Percentiles rank a stretch among this genome's conserved stretches.
Evolutionary conservation across 352 stramenopile genomes (phyloP).

Genomic region (Globisporangium spinosum): DNA sequence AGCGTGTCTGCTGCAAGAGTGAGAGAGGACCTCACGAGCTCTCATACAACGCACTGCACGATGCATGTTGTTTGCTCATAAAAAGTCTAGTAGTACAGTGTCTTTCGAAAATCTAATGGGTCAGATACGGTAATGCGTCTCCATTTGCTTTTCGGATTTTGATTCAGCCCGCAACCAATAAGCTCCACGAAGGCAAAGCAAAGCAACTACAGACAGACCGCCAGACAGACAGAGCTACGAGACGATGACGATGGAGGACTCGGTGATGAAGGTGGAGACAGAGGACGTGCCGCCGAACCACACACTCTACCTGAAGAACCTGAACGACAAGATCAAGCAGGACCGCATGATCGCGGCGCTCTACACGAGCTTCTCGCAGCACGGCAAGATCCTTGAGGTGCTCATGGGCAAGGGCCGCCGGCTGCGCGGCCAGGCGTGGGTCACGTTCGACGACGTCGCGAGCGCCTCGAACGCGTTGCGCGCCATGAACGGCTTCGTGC

Average conservation of each 20-base stretch:
- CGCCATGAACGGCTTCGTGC: conserved; percentile 78
- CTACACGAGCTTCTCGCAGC: conserved; percentile 89
- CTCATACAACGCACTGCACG: no score
- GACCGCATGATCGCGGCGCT: conserved; percentile 88
- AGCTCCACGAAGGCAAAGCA: not conserved
- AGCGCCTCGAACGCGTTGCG: conserved; percentile 88
- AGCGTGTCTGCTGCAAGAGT: not conserved
- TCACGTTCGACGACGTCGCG: conserved; percentile 89
- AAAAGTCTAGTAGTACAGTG: no score
- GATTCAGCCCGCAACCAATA: not conserved
- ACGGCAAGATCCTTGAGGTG: conserved; percentile 92
- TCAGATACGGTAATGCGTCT: not conserved
- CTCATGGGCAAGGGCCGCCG: conserved; percentile 79
- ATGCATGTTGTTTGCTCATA: no score
- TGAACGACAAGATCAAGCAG: conserved; percentile 94
- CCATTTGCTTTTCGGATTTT: not conserved
- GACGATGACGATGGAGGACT: conserved; percentile 5
- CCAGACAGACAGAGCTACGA: not conserved
- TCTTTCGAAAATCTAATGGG: no score
- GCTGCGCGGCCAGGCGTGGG: conserved; percentile 89
- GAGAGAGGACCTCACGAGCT: no score
- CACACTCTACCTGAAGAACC: conserved; percentile 93
- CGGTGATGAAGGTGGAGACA: conserved; percentile 17
- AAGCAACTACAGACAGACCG: not conserved
- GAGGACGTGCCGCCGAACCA: conserved; percentile 82